Conservation (phyloP, 768 basidiomycete species). For the Myochromella boudieri region DNA sequence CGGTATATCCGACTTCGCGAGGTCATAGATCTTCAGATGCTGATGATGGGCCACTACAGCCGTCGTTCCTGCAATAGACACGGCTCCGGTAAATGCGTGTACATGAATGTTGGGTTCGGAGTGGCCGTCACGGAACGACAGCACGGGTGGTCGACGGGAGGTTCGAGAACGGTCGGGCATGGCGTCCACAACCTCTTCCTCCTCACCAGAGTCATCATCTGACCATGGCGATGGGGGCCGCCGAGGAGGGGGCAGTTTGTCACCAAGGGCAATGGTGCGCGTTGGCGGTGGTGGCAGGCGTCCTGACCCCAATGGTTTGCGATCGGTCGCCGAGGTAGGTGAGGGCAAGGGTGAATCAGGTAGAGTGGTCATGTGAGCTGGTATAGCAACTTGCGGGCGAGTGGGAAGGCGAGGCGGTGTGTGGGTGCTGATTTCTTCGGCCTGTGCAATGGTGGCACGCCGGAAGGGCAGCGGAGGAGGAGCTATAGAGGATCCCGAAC, state of each 20-base stretch:
- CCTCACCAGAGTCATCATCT: constrained; percentile 58
- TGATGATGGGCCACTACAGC: constrained; percentile 59
- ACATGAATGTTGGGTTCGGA: constrained; percentile 55
- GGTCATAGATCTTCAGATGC: constrained; percentile 64
- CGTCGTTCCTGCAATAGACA: constrained; percentile 54
- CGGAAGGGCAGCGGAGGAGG: constrained; percentile 51
- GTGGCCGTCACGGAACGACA: constrained; percentile 38
- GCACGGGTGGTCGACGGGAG: constrained; percentile 52
- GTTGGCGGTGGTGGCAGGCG: constrained; percentile 73
- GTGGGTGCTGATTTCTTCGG: constrained; percentile 21
- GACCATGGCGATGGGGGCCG: constrained; percentile 43
- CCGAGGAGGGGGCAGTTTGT: constrained; percentile 66
- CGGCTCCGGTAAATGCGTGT: constrained; percentile 54
- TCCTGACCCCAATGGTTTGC: constrained; percentile 37
- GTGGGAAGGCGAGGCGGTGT: constrained; percentile 27
- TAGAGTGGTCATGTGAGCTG: constrained; percentile 11
- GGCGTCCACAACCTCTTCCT: constrained; percentile 55
- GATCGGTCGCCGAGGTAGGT: constrained; percentile 29
- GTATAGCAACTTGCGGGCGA: constrained; percentile 22
- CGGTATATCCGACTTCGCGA: constrained; percentile 46
- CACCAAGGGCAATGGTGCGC: constrained; percentile 66
- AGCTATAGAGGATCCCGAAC: constrained; percentile 18
- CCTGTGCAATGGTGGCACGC: constrained; percentile 25
- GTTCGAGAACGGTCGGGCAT: constrained; percentile 72
- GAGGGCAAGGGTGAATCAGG: constrained; percentile 12